phyloP scores from a whole-genome alignment of 2,329 filamentous ascomycete species.

The Monosporascus sp. region DNA sequence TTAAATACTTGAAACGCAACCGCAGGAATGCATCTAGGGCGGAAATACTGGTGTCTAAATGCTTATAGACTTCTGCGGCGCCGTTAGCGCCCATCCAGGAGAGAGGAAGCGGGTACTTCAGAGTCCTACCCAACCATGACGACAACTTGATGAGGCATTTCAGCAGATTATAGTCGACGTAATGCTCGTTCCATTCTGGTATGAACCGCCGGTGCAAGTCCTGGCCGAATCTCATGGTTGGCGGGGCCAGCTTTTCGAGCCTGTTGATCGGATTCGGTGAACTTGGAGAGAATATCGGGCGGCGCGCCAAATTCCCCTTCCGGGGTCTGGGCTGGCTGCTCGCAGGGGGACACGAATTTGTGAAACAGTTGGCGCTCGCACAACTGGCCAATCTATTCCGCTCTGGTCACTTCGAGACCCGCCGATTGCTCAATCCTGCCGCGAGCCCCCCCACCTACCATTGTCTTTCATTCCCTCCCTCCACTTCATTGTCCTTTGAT shows the following conservation, averaged over 20 bases:
- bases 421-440: too few species aligned
- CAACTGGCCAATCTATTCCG: too few species aligned
- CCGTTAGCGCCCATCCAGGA: neutral
- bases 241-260: neutral
- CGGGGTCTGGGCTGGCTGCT: too few species aligned
- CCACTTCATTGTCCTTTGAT: neutral
- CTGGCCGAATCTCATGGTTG: conserved; percentile 25
- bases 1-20: neutral
- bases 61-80: neutral
- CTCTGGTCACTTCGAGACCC: too few species aligned
- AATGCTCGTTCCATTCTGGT: conserved; percentile 22
- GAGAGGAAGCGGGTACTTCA: neutral
- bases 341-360: too few species aligned
- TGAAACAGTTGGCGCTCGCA: too few species aligned
- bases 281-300: neutral
- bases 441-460: too few species aligned
- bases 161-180: conserved; percentile 24
- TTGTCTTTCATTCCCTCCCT: too few species aligned
- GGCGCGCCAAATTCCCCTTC: too few species aligned
- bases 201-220: conserved; percentile 19
- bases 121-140: too few species aligned
- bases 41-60: neutral
- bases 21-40: neutral
- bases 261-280: neutral
- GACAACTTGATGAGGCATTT: conserved; percentile 14